phyloP scores from a whole-genome alignment of 331 rosid genomes.

The Pyrus hybrid region DNA sequence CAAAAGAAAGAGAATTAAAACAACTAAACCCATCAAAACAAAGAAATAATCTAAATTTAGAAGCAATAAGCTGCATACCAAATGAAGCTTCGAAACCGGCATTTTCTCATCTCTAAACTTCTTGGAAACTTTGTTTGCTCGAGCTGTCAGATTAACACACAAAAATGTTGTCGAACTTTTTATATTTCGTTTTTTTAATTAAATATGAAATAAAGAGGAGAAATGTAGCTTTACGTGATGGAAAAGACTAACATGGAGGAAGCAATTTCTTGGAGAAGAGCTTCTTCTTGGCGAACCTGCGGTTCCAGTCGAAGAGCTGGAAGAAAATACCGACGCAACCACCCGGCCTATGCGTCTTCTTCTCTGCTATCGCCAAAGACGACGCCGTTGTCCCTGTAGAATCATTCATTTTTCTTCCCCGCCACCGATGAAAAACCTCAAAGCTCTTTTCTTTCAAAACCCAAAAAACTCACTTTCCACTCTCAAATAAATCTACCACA shows the following conservation, averaged over 20 bases:
- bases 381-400: slow-evolving; percentile 36
- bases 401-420: slow-evolving; percentile 47
- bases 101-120: slow-evolving; percentile 72
- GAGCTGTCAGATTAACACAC: slow-evolving; percentile 31
- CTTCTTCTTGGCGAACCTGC: slow-evolving; percentile 71
- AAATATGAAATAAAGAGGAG: background rate
- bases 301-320: slow-evolving; percentile 91
- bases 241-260: slow-evolving; percentile 52
- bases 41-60: background rate
- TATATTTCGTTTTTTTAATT: background rate
- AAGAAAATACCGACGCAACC: slow-evolving; percentile 88
- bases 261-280: slow-evolving; percentile 72
- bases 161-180: slow-evolving; percentile 10
- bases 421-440: background rate
- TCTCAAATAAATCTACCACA: background rate
- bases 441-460: slow-evolving; percentile 2
- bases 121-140: slow-evolving; percentile 39
- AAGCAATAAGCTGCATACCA: slow-evolving; percentile 40
- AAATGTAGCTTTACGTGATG: background rate
- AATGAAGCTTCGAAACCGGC: slow-evolving; percentile 63
- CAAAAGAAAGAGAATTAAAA: background rate
- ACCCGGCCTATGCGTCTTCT: slow-evolving; percentile 55
- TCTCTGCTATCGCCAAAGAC: slow-evolving; percentile 60
- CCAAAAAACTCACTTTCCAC: background rate
- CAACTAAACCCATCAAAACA: background rate